Percentiles rank a stretch among this genome's conserved stretches.
These are phyloP conservation scores for Pharnaceum exiguum DNA, from an alignment of 148 eudicot genomes.

Conservation along the genomic window DNA sequence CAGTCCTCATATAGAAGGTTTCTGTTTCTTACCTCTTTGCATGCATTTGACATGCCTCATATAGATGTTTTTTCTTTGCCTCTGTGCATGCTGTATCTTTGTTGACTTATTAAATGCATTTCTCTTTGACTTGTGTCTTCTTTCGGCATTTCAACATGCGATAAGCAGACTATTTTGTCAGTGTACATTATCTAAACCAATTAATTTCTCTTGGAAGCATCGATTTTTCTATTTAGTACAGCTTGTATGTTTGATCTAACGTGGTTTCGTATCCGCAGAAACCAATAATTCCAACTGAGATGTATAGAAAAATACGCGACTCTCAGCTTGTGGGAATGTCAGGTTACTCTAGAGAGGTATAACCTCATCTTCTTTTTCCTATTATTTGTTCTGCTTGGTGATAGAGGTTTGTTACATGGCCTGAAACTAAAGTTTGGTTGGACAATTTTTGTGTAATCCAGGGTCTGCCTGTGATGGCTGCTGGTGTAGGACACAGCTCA, in stretches of 20 bases:
- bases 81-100: background rate
- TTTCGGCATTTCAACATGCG: background rate
- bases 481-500: slow-evolving; percentile 91
- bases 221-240: background rate
- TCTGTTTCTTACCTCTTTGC: too few relatives aligned
- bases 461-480: slow-evolving; percentile 91
- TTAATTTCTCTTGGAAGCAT: too few relatives aligned
- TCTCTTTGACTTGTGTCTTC: background rate
- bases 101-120: background rate
- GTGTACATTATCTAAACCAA: too few relatives aligned
- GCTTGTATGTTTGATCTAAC: background rate
- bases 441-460: slow-evolving; percentile 13
- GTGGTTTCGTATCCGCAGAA: slow-evolving; percentile 46
- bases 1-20: too few relatives aligned
- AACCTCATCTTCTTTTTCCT: background rate
- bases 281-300: slow-evolving; percentile 75
- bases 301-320: slow-evolving; percentile 79
- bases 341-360: slow-evolving; percentile 88
- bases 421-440: background rate
- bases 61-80: too few relatives aligned
- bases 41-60: too few relatives aligned
- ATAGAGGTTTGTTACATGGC: background rate
- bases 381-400: background rate
- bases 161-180: too few relatives aligned
- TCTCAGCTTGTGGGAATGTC: slow-evolving; percentile 86